Evolutionary conservation across 306 rosid genomes (phyloP), one percentile per base, ranked within the genome.

Genomic region (Cyclanthera cordifolia): DNA sequence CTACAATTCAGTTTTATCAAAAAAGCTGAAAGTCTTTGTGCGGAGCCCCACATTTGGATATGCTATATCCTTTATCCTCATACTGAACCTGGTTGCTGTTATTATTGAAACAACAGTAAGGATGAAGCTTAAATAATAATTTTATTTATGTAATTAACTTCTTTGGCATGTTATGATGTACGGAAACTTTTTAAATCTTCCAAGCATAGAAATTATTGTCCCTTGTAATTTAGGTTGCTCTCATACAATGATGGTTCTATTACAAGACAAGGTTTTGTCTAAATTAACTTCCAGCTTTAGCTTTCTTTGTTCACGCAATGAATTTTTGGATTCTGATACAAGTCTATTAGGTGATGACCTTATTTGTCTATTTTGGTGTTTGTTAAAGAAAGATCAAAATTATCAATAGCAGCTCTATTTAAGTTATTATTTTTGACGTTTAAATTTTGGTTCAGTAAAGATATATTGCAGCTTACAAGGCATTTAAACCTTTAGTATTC

Each of bases 101-200:
- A 77, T 93, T 60, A 76, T 84, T 60, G 99, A 93, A 91, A 93
- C 99, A 74, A 90, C 94, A 85, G 99, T 93, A 90, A 63, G 88
- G 20, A 79, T 69, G 73, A 45, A 74, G 73, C 54, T 49, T 41
- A 66, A 64, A 65, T 51, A 19, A 60, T 77, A 53, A 57, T 13
- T 69, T 69, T 51, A 51, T 69, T 32, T 21, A 32, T 51, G 58
- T 32, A 49, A 15, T 68, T 68, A 68, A 27, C 19, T 68, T 68
- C 54, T 65, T 45, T 65, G 55, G 15, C 55, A 66, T 25, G 11
- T 5, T 24, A 66, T 66, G 13, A 7, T 46, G 21, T 12, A 66
- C 24, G 53, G 17, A 0, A 5, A 5, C 13, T 19, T 30, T 30
- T 51, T 49, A 17, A 0, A 50, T 50, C 30, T 50, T 46, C 20